A percentile compares a stretch with the other conserved stretches of the same genome.
These are phyloP conservation scores for Verticillium klebahnii DNA, from an alignment of 2,329 filamentous ascomycete genomes.

Conservation along the genomic window DNA sequence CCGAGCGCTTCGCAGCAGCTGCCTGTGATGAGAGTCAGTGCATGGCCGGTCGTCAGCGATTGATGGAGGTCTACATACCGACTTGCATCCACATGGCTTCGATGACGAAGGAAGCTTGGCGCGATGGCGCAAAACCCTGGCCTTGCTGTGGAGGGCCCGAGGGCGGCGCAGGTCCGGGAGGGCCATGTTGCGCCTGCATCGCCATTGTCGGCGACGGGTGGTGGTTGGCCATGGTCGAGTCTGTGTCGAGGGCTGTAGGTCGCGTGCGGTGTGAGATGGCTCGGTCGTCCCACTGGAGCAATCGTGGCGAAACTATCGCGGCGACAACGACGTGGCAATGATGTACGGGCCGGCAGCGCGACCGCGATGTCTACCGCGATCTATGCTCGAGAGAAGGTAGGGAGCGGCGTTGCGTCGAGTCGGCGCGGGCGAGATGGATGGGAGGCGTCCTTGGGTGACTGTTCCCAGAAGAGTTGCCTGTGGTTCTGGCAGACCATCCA, in stretches of 20 bases:
- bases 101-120: constrained; percentile 74
- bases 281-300: background rate
- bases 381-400: background rate
- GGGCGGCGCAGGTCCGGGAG: constrained; percentile 56
- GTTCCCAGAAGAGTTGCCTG: background rate
- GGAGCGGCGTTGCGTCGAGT: background rate
- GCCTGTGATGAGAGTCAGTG: constrained; percentile 48
- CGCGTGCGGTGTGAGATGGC: background rate
- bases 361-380: background rate
- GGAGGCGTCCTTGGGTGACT: background rate
- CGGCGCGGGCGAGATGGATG: background rate
- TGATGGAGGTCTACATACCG: constrained; percentile 51
- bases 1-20: constrained; percentile 83
- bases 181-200: constrained; percentile 64
- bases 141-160: constrained; percentile 49
- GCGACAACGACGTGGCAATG: background rate
- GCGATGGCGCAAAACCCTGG: constrained; percentile 58
- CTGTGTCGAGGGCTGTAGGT: constrained; percentile 2
- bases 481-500: background rate
- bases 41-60: background rate
- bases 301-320: background rate
- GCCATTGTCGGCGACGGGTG: constrained; percentile 76
- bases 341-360: background rate
- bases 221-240: constrained; percentile 62
- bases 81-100: constrained; percentile 90